Percentiles rank a stretch among this genome's conserved stretches.
Conservation (phyloP, 2,329 filamentous ascomycete species). For the Reticulascus tulasneorum region DNA sequence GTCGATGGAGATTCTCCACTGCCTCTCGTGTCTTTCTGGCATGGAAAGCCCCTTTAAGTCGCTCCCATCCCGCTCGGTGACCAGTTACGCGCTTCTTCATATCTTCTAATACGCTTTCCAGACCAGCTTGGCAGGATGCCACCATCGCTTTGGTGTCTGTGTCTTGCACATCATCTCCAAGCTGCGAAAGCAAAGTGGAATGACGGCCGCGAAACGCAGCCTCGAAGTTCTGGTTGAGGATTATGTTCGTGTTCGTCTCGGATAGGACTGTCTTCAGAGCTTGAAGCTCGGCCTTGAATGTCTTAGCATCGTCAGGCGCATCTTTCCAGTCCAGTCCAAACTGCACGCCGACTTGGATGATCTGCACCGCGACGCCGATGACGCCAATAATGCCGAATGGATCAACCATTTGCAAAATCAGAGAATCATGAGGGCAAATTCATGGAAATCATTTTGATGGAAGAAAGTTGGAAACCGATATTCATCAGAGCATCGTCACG, state of each 20-base stretch:
- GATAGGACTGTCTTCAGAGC: slow-evolving; percentile 7
- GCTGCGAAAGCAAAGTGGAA: slow-evolving; percentile 16
- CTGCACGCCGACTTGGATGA: neutral
- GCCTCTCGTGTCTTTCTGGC: slow-evolving; percentile 9
- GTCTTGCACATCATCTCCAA: no score
- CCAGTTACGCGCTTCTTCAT: slow-evolving; percentile 4
- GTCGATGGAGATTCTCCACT: slow-evolving; percentile 12
- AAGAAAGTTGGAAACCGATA: no score
- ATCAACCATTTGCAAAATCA: slow-evolving; percentile 8
- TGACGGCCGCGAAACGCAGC: slow-evolving; percentile 15
- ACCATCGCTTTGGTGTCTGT: no score
- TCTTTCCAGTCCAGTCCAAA: slow-evolving; percentile 14
- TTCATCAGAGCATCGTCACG: no score
- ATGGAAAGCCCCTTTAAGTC: slow-evolving; percentile 11
- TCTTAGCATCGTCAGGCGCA: slow-evolving; percentile 7
- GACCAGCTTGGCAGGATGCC: slow-evolving; percentile 3
- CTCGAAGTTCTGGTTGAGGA: slow-evolving; percentile 16
- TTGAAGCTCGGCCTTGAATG: slow-evolving; percentile 8
- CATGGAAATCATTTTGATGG: no score
- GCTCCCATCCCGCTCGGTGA: slow-evolving; percentile 12
- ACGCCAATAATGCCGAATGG: slow-evolving; percentile 8
- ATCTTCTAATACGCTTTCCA: neutral
- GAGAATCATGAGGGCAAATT: no score
- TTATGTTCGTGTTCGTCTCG: slow-evolving; percentile 9
- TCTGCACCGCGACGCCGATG: slow-evolving; percentile 9